Base-by-base conservation (phyloP, 345 rosid species). In the Erysimum cheiranthoides region DNA sequence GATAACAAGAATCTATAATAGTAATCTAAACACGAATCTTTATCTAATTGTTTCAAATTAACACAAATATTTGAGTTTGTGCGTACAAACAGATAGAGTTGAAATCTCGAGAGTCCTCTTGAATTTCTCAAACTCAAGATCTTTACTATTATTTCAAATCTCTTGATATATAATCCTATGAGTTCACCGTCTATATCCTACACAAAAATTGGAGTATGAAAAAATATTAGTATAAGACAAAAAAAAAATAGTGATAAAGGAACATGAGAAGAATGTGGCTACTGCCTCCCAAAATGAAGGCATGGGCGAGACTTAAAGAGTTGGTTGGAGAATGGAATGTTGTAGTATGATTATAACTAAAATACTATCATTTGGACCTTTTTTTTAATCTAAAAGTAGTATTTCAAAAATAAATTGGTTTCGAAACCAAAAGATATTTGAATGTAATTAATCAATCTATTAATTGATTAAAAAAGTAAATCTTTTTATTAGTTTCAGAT, bases 271-370 rank as follows among this genome's bases (percentile, higher is more conserved):
- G 45, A 73, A 73, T 50, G 30, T 53, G 45, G 45, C 52, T 40
- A 73, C 36, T 63, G 64, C 65, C 49, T 54, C 65, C 58, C 65
- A 56, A 54, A 10, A 34, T 35, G 71, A 65, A 65, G 65, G 65
- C 71, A 54, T 65, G 71, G 71, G 71, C 4, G 49, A 65, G 49
- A 45, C 5, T 57, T 66, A 25, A 63, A 14, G 9, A 54, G 71
- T 56, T 54, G 14, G 77, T 73, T 65, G 63, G 78, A 35, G 17
- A 45, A 66, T 36, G 66, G 59, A 57, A 57, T 73, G 71, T 56
- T 66, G 52, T 38, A 32, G 52, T 8, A 47, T 17, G 5, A 17
- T 32, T 32, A 21, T 21, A 21, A 21, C 25, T 21, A 21, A 21
- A 21, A 21, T 21, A n/a, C n/a, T n/a, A 21, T 21, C 25, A 21